A percentile compares a stretch with the other conserved stretches of the same genome.
Conservation (phyloP, 768 basidiomycete genomes). For the Suillus fuscotomentosus region DNA sequence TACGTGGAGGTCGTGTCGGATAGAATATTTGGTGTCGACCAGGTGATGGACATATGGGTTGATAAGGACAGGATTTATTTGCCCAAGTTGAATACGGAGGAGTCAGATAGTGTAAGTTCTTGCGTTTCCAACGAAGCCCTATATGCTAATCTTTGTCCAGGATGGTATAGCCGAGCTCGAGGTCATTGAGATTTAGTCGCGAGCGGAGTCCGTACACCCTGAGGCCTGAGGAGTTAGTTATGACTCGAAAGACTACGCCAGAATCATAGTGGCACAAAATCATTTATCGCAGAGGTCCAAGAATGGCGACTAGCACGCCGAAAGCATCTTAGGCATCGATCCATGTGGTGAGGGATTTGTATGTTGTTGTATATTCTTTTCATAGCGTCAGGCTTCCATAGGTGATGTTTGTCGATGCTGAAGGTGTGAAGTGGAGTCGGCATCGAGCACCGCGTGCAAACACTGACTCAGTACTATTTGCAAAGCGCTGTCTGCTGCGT, state of each 20-base stretch:
- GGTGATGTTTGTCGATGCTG: neutral
- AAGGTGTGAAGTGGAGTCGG: no score
- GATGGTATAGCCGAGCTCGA: neutral
- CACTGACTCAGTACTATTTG: no score
- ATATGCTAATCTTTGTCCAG: neutral
- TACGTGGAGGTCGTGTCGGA: slow-evolving; percentile 6
- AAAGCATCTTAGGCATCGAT: slow-evolving; percentile 17
- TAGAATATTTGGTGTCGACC: neutral
- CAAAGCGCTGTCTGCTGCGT: no score
- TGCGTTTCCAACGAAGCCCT: neutral
- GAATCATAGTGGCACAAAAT: neutral
- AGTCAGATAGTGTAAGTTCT: neutral
- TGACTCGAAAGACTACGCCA: neutral
- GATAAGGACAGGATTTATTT: slow-evolving; percentile 1
- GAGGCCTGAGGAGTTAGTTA: neutral
- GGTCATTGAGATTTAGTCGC: neutral
- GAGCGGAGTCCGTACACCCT: neutral
- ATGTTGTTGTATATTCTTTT: neutral
- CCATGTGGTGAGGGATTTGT: neutral
- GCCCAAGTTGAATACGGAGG: neutral
- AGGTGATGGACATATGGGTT: neutral
- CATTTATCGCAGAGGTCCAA: neutral
- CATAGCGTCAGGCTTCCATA: neutral
- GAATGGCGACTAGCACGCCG: no score
- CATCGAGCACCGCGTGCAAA: no score